These are phyloP conservation scores for Orychophragmus violaceus DNA, from an alignment of 345 rosid species.

Conservation along the genomic window DNA sequence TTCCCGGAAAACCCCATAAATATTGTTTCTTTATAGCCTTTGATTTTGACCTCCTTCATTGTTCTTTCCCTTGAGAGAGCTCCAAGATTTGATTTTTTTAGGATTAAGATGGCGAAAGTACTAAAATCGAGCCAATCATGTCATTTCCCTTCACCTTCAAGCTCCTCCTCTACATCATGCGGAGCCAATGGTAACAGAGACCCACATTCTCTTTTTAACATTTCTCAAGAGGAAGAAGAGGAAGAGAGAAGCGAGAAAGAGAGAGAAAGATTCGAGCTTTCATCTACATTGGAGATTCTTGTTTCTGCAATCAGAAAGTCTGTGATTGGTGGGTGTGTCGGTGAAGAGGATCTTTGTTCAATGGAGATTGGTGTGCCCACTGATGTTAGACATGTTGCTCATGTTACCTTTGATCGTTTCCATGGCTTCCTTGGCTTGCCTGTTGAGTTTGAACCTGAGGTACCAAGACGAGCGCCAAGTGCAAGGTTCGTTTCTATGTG, in stretches of 20 bases:
- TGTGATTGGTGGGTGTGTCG: conserved; percentile 49
- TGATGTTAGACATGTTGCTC: conserved; percentile 91
- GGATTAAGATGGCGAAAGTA: conserved; percentile 59
- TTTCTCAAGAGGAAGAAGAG: conserved; percentile 22
- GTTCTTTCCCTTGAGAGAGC: not conserved
- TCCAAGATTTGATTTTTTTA: conserved; percentile 27
- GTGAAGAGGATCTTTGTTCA: conserved; percentile 53
- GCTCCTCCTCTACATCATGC: conserved; percentile 60
- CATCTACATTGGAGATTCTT: conserved; percentile 55
- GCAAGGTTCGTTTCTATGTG: conserved; percentile 50
- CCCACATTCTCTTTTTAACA: conserved; percentile 40
- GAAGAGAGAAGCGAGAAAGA: conserved; percentile 23
- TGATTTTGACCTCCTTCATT: conserved; percentile 27
- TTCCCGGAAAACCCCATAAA: not conserved
- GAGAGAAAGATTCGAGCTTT: conserved; percentile 31
- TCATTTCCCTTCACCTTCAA: conserved; percentile 88
- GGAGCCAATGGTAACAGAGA: conserved; percentile 33
- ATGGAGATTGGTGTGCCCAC: conserved; percentile 99
- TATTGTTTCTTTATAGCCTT: conserved; percentile 38
- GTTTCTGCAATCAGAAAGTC: conserved; percentile 73
- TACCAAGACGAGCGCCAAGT: conserved; percentile 89
- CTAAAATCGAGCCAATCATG: conserved; percentile 63
- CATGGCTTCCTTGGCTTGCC: conserved; percentile 98
- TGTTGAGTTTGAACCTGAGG: conserved; percentile 96
- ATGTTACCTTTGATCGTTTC: conserved; percentile 98